Base-by-base conservation (phyloP, 1,139 yeast genomes). In the Geotrichum macrosporum region DNA sequence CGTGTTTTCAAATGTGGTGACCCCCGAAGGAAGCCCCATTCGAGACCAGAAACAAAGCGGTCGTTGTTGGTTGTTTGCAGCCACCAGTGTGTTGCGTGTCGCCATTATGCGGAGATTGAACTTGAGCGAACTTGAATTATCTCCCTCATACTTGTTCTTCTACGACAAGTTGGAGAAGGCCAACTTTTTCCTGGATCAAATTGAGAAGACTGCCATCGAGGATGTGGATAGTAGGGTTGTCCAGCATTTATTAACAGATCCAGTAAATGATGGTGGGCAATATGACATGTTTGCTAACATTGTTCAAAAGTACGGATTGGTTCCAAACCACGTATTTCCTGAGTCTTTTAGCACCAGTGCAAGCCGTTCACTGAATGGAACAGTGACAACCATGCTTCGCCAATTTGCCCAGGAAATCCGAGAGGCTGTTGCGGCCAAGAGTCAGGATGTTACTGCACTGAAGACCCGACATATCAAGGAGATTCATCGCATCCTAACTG, bases 21-120 rank as follows among this genome's bases (percentile, higher is more conserved):
- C 77, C 32, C 71, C 74, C 3, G 83, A 83, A 58, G 88, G 88
- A 2, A 63, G 79, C 2, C 92, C 94, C 19, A 71, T 80, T 45
- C 81, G 85, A 58, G 80, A 82, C 66, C 95, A 86, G 66, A 76
- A 76, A 59, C 64, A 76, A 31, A 77, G 86, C 13, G 95, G 95
- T 33, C 71, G 95, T 58, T 86, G 95, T 65, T 86, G 95, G 95
- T 72, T 86, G 55, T 85, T 85, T 65, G 95, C 95, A 6, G 76
- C 92, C 1, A 78, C 85, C 48, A 86, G 85, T 57, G 75, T 82
- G 44, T 68, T 85, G 57, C 72, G 95, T 57, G 64, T 82, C 42
- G 74, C 73, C 46, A 77, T 83, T 40, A 80, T 82, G 64, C 70
- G 75, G 57, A 75, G 76, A 61, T 75, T 80, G 64, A 78, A 81